These are phyloP conservation scores for Taphrina pruni DNA, from an alignment of 1,139 yeast genomes.

Conservation along the genomic window DNA sequence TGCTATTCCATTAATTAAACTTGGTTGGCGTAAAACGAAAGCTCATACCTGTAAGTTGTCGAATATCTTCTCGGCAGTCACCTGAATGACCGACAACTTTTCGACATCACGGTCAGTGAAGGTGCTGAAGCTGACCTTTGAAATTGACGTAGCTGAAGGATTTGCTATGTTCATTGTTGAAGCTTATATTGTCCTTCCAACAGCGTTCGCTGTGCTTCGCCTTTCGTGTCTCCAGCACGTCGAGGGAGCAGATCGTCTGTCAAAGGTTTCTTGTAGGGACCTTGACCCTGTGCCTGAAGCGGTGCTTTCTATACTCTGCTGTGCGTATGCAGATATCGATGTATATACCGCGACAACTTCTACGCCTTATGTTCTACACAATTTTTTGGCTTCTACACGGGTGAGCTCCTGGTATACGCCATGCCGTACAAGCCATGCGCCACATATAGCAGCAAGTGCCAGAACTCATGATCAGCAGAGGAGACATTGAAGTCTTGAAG, in stretches of 20 bases:
- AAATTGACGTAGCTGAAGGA: slow-evolving; percentile 65
- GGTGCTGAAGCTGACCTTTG: slow-evolving; percentile 90
- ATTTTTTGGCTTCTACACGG: slow-evolving; percentile 5
- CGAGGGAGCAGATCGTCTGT: no score
- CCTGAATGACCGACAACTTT: slow-evolving; percentile 87
- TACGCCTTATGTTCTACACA: neutral
- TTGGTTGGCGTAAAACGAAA: neutral
- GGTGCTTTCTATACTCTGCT: no score
- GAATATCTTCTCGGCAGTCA: slow-evolving; percentile 91
- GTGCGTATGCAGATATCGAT: no score
- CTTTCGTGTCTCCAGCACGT: no score
- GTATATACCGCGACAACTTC: neutral
- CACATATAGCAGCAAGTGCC: no score
- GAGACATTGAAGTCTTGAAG: neutral
- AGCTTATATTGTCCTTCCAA: neutral
- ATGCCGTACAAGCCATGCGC: neutral
- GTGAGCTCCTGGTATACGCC: slow-evolving; percentile 6
- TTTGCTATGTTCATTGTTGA: slow-evolving; percentile 42
- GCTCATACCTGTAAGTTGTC: slow-evolving; percentile 68
- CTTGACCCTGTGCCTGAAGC: no score
- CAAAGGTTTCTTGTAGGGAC: no score
- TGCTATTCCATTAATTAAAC: slow-evolving; percentile 58
- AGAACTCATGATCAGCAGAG: no score
- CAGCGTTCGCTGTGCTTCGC: slow-evolving; percentile 1
- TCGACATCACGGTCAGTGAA: slow-evolving; percentile 82